Conservation (phyloP, 345 rosid genomes). For the Aegle marmelos region DNA sequence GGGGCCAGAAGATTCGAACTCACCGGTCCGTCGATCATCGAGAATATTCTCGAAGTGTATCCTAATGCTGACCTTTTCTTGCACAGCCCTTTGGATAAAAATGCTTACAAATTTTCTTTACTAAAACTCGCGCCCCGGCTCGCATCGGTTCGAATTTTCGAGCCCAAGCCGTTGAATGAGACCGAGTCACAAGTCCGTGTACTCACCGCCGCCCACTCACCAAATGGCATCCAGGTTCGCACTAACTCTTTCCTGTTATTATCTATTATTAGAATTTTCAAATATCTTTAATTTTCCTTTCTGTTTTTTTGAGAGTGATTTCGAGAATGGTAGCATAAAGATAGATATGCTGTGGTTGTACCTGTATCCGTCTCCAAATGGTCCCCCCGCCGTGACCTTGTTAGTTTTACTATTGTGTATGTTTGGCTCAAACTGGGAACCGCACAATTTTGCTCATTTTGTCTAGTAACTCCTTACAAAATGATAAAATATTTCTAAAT, state of each 20-base stretch:
- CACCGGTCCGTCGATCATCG: constrained; percentile 82
- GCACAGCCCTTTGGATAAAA: constrained; percentile 66
- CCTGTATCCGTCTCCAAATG: background rate
- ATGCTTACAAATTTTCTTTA: constrained; percentile 65
- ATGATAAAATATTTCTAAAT: too few species aligned
- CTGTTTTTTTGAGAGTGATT: background rate
- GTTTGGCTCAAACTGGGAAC: background rate
- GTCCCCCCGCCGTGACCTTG: background rate
- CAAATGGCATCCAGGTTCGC: constrained; percentile 94
- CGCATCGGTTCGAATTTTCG: constrained; percentile 68
- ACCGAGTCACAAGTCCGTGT: constrained; percentile 60
- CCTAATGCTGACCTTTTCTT: constrained; percentile 87
- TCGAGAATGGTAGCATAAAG: background rate
- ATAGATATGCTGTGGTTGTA: background rate
- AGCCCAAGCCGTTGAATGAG: constrained; percentile 43
- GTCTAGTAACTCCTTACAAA: background rate
- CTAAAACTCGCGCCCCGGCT: constrained; percentile 60
- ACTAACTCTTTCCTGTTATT: background rate
- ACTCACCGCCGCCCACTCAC: constrained; percentile 71
- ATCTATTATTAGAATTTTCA: too few species aligned
- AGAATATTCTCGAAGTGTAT: constrained; percentile 56
- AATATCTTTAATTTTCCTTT: too few species aligned
- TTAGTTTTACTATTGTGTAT: background rate
- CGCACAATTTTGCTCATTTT: background rate
- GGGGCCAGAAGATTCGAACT: constrained; percentile 91